Evolutionary conservation across 768 basidiomycete species (phyloP), one percentile per base, ranked within the genome.

Genomic region (Butyriboletus loyo): DNA sequence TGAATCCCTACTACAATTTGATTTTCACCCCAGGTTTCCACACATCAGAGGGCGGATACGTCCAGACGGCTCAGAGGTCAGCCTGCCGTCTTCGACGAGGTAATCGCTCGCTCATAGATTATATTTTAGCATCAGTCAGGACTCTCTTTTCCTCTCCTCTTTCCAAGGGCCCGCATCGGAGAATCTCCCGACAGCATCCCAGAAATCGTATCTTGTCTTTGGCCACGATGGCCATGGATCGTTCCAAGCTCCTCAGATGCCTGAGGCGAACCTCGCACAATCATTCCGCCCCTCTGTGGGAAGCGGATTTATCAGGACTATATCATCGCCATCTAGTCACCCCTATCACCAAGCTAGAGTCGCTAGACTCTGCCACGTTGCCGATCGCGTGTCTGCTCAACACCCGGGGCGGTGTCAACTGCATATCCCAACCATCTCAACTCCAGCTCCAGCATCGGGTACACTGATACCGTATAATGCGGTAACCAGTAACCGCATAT

Each of bases 341-440:
- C 54, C 54, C 17, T 55, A 61, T 62, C 46, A 40, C 7, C 55
- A 49, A 32, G 47, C 56, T 38, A 65, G 49, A 59, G 43, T 51
- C 42, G 47, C 56, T 38, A 65, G 49, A 59, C 46, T 51, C 42
- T 34, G 50, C 42, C 48, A 50, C 31, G 7, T 11, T 44, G 22
- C 56, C 34, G 49, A 62, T 66, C 64, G 46, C 15, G 24, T 52
- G 15, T 40, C 19, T 19, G 24, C 37, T 41, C 57, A 39, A 4
- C 46, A 41, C 19, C 54, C 46, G 17, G 60, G 19, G 37, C 49
- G 52, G 50, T 22, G 10, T 32, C 54, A 42, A 22, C 44, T 2
- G 6, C 25, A 38, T 21, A 30, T 52, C 15, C 10, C 35, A 6
- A 30, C 48, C 2, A 22, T 52, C 35, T n/a, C 52, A 3, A n/a